Percentiles rank a stretch among this genome's conserved stretches.
These are phyloP conservation scores for Apiospora malaysiana DNA, from an alignment of 2,329 filamentous ascomycete genomes.

Conservation along the genomic window DNA sequence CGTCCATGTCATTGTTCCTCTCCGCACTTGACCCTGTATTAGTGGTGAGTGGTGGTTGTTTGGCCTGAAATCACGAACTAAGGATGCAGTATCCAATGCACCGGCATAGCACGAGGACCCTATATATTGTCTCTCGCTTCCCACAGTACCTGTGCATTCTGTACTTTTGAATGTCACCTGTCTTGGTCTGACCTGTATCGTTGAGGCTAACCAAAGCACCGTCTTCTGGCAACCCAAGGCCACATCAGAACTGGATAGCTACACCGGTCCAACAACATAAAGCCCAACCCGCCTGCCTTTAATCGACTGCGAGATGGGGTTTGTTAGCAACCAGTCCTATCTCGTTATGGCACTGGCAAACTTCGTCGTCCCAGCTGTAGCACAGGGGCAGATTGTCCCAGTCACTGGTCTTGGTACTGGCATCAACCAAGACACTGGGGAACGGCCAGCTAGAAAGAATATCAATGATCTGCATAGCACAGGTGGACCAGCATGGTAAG, in stretches of 20 bases:
- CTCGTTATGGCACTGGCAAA: not conserved
- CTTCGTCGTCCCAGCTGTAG: not conserved
- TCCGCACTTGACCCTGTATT: not conserved
- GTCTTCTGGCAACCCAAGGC: not conserved
- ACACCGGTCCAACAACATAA: not conserved
- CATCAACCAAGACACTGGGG: slow-evolving; percentile 40
- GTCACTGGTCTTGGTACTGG: slow-evolving; percentile 36
- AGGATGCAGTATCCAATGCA: not conserved
- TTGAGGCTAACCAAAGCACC: not conserved
- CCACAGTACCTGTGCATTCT: not conserved
- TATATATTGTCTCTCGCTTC: not conserved
- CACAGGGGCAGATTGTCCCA: slow-evolving; percentile 28
- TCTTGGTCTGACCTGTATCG: not conserved
- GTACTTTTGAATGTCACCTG: not conserved
- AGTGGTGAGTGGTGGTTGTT: not conserved
- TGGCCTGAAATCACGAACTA: not conserved
- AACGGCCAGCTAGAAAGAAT: slow-evolving; percentile 51
- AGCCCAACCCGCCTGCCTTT: not conserved
- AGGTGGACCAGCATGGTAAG: slow-evolving; percentile 36
- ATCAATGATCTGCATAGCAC: slow-evolving; percentile 51
- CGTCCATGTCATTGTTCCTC: not conserved
- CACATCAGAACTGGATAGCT: not conserved
- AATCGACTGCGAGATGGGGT: not conserved
- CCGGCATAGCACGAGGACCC: not conserved
- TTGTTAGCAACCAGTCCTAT: not conserved